These are phyloP conservation scores for Sarocladium oryzae DNA, from an alignment of 2,329 filamentous ascomycete genomes.

Conservation along the genomic window DNA sequence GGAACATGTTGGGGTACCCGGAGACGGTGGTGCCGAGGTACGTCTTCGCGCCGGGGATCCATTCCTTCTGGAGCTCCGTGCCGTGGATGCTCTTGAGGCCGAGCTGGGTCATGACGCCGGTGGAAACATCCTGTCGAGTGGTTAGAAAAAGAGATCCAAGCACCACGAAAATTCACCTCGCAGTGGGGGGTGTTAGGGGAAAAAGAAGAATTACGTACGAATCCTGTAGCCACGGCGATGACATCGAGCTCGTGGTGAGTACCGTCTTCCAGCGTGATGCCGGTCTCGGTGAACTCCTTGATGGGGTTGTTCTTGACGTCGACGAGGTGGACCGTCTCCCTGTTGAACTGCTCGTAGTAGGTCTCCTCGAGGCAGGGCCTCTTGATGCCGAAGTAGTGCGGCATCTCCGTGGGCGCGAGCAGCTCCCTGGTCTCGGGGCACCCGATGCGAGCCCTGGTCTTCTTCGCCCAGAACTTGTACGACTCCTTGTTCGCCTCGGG, in stretches of 20 bases:
- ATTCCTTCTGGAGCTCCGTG: conserved; percentile 33
- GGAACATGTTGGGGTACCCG: conserved; percentile 45
- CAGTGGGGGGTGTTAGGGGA: too few species aligned
- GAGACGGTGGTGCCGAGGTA: conserved; percentile 37
- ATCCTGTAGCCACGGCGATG: conserved; percentile 38
- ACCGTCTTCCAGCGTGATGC: conserved; percentile 33
- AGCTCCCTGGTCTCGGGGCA: conserved; percentile 43
- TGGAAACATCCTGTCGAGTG: background rate
- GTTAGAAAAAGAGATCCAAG: background rate
- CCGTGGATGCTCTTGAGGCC: conserved; percentile 34
- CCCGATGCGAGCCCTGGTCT: conserved; percentile 41
- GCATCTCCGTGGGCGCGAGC: conserved; percentile 44
- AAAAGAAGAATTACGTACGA: conserved; percentile 34
- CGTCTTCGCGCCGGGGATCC: conserved; percentile 32
- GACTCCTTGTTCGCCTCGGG: conserved; percentile 42
- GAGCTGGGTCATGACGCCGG: conserved; percentile 35
- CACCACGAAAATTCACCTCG: too few species aligned
- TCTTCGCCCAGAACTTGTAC: conserved; percentile 50
- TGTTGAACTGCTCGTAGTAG: conserved; percentile 43
- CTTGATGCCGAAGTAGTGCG: conserved; percentile 49
- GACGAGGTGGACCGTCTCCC: conserved; percentile 34
- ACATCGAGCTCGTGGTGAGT: conserved; percentile 36
- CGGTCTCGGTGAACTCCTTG: conserved; percentile 33
- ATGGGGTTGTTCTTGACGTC: conserved; percentile 35
- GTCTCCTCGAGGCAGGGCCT: conserved; percentile 35